Base-by-base conservation (phyloP, 2,329 filamentous ascomycete genomes). In the Botrytis elliptica region DNA sequence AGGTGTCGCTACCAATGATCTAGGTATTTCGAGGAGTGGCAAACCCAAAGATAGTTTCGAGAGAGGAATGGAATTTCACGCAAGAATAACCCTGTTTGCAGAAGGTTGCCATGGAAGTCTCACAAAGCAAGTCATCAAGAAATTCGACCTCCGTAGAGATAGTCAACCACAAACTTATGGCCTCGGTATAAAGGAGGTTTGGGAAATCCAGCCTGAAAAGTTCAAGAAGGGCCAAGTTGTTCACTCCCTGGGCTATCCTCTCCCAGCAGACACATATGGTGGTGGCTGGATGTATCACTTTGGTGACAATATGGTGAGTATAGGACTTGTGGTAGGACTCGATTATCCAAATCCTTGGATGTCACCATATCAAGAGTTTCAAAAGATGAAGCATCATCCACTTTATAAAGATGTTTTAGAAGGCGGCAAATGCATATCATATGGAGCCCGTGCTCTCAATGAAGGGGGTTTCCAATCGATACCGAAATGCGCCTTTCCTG, bases 221-320 rank as follows among this genome's bases (percentile, higher is more conserved):
- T 98, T 98, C 84, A 87, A 92, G 75, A 92, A 92, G 80, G 96
- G 96, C 71, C 86, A 95, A 77, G 89, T 98, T 64, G 89, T 91
- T 6, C 96, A 99, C 85, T 93, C 94, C 7, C 90, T 99, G 91
- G 96, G 96, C 33, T 98, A 97, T 80, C 96, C 96, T 33, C 84
- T 99, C 63, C 89, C 94, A 25, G 89, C 87, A 78, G 92, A 98
- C 81, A 96, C 95, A 14, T 99, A 99, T 81, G 96, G 96, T 77
- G 96, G 96, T 77, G 94, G 93, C n/a, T 99, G 94, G 91, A 95
- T 99, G 93, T 99, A 99, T 81, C 96, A 99, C 83, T 99, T 98
- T 83, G 96, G 95, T 55, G 95, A 99, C 79, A 99, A 98, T 83
- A 88, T 98, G 79, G 95, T 99, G 75, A 94, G 91, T 77, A 87